Base-by-base conservation (phyloP, 164 flowering plant genomes). In the Chimonanthus salicifolius region DNA sequence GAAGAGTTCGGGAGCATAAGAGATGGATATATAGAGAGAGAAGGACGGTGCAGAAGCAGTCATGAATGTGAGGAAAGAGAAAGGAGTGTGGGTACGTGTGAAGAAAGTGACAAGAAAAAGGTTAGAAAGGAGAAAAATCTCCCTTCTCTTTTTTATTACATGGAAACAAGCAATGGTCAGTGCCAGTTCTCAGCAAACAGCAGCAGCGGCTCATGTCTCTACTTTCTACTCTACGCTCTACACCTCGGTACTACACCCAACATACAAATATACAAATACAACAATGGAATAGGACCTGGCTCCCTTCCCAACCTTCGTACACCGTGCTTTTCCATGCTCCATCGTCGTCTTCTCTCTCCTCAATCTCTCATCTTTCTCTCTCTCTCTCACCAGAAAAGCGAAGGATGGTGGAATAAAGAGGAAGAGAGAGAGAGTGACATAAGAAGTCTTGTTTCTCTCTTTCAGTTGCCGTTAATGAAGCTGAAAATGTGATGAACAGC, bases 401-500 rank as follows among this genome's bases (percentile, higher is more conserved):
- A 33, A 33, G 2, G 33, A 33, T 33, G 33, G 33, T 33, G 33
- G 33, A 33, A 33, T 33, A 33, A 33, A 33, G 33, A 33, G 33
- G 33, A 33, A 33, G 33, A 33, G 33, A 33, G 33, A 33, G 33
- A 33, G 33, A 33, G 33, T 1, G 33, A 33, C 33, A 33, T 33
- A 33, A 33, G 33, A 33, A 33, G 33, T 33, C 1, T 0, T 33
- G 10, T 1, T n/a, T 63, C 16, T 5, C 6, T 3, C 18, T 16
- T n/a, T 68, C 54, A 68, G 70, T 13, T 47, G 70, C 70, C n/a
- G 70, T 68, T 68, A 47, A 68, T 68, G 70, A 15, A 69, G 72
- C 80, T 80, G 76, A 89, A 84, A 65, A 87, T 78, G 65, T 86
- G 86, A 79, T 84, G 87, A 54, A 86, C 89, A 18, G 87, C 82